phyloP scores from a whole-genome alignment of 306 rosid species.

The Cucumis sativus region DNA sequence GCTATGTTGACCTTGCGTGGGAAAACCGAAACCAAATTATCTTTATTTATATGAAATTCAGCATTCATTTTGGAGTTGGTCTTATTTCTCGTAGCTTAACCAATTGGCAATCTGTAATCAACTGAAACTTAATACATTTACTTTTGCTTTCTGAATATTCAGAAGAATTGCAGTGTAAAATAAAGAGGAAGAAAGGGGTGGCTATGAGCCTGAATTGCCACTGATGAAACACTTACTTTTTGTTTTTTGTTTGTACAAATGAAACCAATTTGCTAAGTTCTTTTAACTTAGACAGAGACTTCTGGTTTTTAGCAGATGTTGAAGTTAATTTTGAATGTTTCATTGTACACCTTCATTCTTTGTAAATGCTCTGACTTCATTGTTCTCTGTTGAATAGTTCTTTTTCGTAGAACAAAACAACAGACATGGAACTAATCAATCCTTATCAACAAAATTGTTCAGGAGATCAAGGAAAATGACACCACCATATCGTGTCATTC shows the following conservation, averaged over 20 bases:
- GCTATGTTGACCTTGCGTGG: neutral
- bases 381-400: neutral
- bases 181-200: neutral
- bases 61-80: neutral
- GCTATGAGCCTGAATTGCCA: neutral
- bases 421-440: neutral
- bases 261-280: neutral
- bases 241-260: neutral
- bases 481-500: constrained; percentile 70
- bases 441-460: neutral
- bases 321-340: neutral
- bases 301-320: neutral
- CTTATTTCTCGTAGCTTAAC: neutral
- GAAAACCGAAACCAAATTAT: neutral
- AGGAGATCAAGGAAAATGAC: constrained; percentile 65
- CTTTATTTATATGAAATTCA: neutral
- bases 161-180: neutral
- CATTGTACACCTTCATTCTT: neutral
- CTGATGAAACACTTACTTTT: neutral
- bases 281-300: neutral
- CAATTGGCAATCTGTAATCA: neutral
- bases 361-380: neutral
- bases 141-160: neutral
- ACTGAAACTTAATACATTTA: neutral
- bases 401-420: neutral